phyloP scores from a whole-genome alignment of 495 filamentous ascomycete genomes.

The Aspergillus hancockii region DNA sequence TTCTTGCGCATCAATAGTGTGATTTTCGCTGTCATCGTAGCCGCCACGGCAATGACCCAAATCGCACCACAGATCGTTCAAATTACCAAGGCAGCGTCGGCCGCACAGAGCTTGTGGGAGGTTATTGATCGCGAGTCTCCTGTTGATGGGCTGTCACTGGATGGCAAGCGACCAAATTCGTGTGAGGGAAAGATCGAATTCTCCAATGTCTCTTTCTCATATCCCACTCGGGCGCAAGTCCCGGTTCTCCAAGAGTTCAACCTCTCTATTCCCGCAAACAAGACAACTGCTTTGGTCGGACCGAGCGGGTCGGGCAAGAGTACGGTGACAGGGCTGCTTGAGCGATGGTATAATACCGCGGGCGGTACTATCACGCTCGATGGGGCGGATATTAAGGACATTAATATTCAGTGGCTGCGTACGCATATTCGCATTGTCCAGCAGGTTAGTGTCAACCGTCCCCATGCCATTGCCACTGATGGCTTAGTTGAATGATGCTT shows the following conservation, averaged over 20 bases:
- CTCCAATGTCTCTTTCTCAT: conserved; percentile 59
- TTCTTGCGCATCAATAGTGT: conserved; percentile 4
- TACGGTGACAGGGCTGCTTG: conserved; percentile 60
- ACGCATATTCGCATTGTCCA: conserved; percentile 56
- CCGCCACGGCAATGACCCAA: conserved; percentile 9
- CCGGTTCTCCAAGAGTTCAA: conserved; percentile 40
- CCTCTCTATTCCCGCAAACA: conserved; percentile 39
- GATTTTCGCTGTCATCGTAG: conserved; percentile 37
- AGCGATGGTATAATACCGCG: conserved; percentile 52
- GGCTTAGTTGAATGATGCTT: background rate
- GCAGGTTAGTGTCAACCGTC: background rate
- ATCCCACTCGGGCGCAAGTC: conserved; percentile 42
- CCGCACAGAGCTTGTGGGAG: conserved; percentile 38
- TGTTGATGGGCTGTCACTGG: conserved; percentile 39
- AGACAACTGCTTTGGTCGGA: conserved; percentile 55
- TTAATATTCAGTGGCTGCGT: conserved; percentile 53
- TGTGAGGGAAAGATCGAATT: conserved; percentile 51
- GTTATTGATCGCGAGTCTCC: conserved; percentile 41
- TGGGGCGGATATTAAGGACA: conserved; percentile 44
- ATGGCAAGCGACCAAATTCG: conserved; percentile 21
- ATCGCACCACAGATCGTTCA: conserved; percentile 39
- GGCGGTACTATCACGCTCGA: conserved; percentile 43
- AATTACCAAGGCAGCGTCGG: conserved; percentile 42
- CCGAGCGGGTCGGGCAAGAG: conserved; percentile 58
- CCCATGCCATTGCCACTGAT: background rate